Evolutionary conservation across 768 basidiomycete species (phyloP), one percentile per base, ranked within the genome.

Genomic region (Lactarius sp.): DNA sequence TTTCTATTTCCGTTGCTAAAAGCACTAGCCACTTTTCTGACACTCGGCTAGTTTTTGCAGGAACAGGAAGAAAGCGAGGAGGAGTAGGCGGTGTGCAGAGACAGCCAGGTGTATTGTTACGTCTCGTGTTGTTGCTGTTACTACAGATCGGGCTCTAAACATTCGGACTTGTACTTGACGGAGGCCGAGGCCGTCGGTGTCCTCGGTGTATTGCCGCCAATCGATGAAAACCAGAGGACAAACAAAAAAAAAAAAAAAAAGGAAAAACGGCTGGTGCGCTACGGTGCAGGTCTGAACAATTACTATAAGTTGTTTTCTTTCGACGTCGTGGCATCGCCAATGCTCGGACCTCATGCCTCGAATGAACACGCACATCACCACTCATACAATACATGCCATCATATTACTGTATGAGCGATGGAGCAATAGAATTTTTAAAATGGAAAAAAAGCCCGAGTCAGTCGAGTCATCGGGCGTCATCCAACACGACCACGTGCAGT

Each of bases 51-150:
- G 93, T 94, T 91, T 80, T 80, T 96, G 76, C 89, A 92, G 76
- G 91, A 94, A 74, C 87, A 92, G 76, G 90, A 93, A 67, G 85
- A 86, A 37, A 85, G 86, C 59, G 86, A 86, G 63, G 88, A 88
- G 41, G 90, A 90, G 56, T 85, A 87, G 39, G 33, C 42, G 8
- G 16, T 8, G 14, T 22, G 4, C 10, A 13, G 55, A 81, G 84
- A 66, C 18, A 12, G 27, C 9, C 33, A 39, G 14, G 49, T 65
- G 59, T 65, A 65, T 44, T 55, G 56, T 34, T 56, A 65, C 49
- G 64, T 56, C 54, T 56, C 22, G 49, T 36, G 20, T 54, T 34
- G 46, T 47, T 36, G 53, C 20, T 49, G 22, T 49, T 47, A 16
- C 55, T 20, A 44, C 34, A 55, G 58, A 51, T 64, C 41, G 63